A percentile compares a stretch with the other conserved stretches of the same genome.
phyloP scores from a whole-genome alignment of 768 basidiomycete species.

The Hirschioporus abietinus region DNA sequence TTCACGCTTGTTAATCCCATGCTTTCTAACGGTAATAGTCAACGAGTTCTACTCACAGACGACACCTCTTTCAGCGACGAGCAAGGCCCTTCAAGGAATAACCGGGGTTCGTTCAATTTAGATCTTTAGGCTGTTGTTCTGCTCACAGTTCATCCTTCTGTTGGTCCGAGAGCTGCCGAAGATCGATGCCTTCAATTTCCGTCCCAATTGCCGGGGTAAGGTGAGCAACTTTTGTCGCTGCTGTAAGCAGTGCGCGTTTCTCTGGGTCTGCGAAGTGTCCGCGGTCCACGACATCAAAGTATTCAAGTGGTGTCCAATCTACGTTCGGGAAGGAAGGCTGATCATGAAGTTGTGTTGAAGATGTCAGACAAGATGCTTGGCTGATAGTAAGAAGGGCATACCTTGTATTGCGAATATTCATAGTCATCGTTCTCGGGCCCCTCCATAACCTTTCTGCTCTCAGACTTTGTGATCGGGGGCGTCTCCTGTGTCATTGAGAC shows the following conservation, averaged over 20 bases:
- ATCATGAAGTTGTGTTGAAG: not conserved
- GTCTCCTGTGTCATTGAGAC: conserved; percentile 20
- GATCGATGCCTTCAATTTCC: conserved; percentile 68
- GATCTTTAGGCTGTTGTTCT: not conserved
- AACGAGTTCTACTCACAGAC: conserved; percentile 46
- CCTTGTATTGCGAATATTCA: conserved; percentile 55
- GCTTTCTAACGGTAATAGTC: conserved; percentile 4
- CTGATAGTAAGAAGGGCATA: conserved; percentile 18
- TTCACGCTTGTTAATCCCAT: conserved; percentile 17
- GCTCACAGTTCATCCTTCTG: conserved; percentile 80
- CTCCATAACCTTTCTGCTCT: conserved; percentile 31
- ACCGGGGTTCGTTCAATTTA: conserved; percentile 9
- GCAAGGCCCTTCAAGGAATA: conserved; percentile 45
- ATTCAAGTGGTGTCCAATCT: conserved; percentile 57
- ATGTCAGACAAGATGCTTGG: too few relatives aligned
- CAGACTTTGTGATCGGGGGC: conserved; percentile 20
- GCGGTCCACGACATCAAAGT: conserved; percentile 58
- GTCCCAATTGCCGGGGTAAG: conserved; percentile 72
- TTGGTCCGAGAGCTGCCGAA: conserved; percentile 54
- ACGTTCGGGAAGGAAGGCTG: conserved; percentile 64
- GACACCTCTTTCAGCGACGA: conserved; percentile 71
- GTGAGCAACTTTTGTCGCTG: conserved; percentile 61
- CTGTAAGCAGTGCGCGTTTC: conserved; percentile 62
- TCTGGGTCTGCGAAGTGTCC: conserved; percentile 62
- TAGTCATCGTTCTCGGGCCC: conserved; percentile 49